Evolutionary conservation across 495 filamentous ascomycete genomes (phyloP).

Genomic region (Penicillium desertorum): DNA sequence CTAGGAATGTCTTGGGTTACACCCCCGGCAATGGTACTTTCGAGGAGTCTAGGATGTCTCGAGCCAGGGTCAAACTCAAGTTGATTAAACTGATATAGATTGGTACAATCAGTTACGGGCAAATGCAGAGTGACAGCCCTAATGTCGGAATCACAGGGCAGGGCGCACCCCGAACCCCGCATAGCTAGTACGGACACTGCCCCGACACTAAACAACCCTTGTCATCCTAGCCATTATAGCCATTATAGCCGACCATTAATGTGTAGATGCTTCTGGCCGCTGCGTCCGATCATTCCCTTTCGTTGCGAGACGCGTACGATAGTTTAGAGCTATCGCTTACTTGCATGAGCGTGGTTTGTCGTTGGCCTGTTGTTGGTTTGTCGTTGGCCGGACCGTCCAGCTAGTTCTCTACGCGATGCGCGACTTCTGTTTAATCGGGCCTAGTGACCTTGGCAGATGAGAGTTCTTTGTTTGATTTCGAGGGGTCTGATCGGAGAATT

Average conservation of each 20-base stretch:
- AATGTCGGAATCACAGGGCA: background rate
- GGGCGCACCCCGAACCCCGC: background rate
- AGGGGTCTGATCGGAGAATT: background rate
- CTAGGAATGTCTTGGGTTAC: slow-evolving; percentile 3
- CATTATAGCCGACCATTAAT: too few relatives aligned
- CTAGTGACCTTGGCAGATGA: background rate
- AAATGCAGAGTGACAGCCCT: background rate
- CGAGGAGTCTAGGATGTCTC: too few relatives aligned
- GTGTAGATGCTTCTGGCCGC: too few relatives aligned
- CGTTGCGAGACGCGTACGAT: too few relatives aligned
- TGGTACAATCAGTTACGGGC: background rate
- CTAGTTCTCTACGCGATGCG: background rate
- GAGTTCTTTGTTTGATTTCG: background rate
- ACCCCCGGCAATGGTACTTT: background rate
- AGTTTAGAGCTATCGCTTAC: background rate
- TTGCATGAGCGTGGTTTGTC: background rate
- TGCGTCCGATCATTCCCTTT: too few relatives aligned
- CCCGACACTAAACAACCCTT: too few relatives aligned
- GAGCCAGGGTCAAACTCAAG: background rate
- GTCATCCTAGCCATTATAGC: too few relatives aligned
- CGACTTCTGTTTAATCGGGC: background rate
- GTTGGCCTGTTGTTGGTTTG: too few relatives aligned
- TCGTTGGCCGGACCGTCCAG: too few relatives aligned
- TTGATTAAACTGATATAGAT: background rate
- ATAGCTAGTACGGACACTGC: too few relatives aligned